Evolutionary conservation across 2,329 filamentous ascomycete species (phyloP).

Genomic region (Phyllosticta capitalensis): DNA sequence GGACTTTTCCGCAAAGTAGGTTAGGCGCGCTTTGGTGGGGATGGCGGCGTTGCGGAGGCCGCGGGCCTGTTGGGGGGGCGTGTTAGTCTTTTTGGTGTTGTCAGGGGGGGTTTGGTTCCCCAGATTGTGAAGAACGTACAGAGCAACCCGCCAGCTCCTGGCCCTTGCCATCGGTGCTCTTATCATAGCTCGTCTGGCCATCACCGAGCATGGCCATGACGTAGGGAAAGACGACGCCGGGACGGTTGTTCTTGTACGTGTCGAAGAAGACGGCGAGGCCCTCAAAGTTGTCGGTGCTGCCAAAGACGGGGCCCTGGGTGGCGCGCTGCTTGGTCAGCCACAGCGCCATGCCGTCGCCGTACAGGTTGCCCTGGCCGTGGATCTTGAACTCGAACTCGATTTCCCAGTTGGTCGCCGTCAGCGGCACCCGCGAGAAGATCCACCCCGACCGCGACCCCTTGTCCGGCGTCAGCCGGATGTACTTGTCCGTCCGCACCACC

Average conservation of each 20-base stretch:
- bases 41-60: constrained; percentile 72
- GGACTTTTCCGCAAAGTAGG: constrained; percentile 93
- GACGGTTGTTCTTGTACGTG: constrained; percentile 99
- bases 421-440: constrained; percentile 85
- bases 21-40: constrained; percentile 75
- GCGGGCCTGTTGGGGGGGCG: constrained; percentile 48
- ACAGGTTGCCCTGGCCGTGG: constrained; percentile 76
- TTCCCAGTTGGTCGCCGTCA: constrained; percentile 99
- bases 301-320: constrained; percentile 74
- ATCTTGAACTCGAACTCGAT: constrained; percentile 95
- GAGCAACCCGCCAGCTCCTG: constrained; percentile 93
- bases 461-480: constrained; percentile 87
- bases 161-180: constrained; percentile 86
- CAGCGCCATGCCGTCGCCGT: constrained; percentile 94
- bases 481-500: constrained; percentile 66
- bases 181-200: constrained; percentile 80
- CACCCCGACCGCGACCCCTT: constrained; percentile 83
- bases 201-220: constrained; percentile 98
- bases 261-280: constrained; percentile 93
- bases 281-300: constrained; percentile 79
- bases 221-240: constrained; percentile 90
- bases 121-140: constrained; percentile 32
- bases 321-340: constrained; percentile 95
- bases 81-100: background rate
- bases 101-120: too few relatives aligned